A percentile compares a stretch with the other conserved stretches of the same genome.
These are phyloP conservation scores for Vanilla planifolia DNA, from an alignment of 106 monocot genomes.

Conservation along the genomic window DNA sequence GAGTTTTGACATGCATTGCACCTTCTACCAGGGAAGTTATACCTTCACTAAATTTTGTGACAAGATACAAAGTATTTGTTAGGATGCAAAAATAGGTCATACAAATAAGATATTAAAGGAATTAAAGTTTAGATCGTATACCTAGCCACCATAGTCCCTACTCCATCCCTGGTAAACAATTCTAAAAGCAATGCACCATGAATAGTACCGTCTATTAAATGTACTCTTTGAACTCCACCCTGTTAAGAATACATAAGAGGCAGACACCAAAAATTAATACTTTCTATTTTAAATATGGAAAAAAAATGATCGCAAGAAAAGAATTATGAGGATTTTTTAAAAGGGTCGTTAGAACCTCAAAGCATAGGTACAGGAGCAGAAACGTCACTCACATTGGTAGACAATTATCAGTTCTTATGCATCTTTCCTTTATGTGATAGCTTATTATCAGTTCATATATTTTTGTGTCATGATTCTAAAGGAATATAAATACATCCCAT, in stretches of 20 bases:
- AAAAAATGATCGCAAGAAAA: not conserved
- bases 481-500: too few species aligned
- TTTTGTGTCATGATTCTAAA: too few species aligned
- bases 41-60: not conserved
- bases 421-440: too few species aligned
- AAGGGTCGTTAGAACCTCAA: too few species aligned
- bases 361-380: too few species aligned
- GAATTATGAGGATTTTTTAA: too few species aligned
- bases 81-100: not conserved
- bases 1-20: not conserved
- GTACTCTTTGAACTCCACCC: conserved; percentile 95
- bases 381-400: too few species aligned
- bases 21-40: too few species aligned
- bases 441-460: too few species aligned
- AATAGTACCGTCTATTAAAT: conserved; percentile 78
- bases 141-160: conserved; percentile 97
- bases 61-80: not conserved
- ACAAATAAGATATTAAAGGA: not conserved
- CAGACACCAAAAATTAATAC: too few species aligned
- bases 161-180: conserved; percentile 92
- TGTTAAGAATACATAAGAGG: conserved; percentile 16
- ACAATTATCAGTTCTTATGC: too few species aligned
- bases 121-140: conserved; percentile 11
- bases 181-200: conserved; percentile 81
- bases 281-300: not conserved